These are phyloP conservation scores for Exophiala mesophila DNA, from an alignment of 2,329 filamentous ascomycete genomes.

Conservation along the genomic window DNA sequence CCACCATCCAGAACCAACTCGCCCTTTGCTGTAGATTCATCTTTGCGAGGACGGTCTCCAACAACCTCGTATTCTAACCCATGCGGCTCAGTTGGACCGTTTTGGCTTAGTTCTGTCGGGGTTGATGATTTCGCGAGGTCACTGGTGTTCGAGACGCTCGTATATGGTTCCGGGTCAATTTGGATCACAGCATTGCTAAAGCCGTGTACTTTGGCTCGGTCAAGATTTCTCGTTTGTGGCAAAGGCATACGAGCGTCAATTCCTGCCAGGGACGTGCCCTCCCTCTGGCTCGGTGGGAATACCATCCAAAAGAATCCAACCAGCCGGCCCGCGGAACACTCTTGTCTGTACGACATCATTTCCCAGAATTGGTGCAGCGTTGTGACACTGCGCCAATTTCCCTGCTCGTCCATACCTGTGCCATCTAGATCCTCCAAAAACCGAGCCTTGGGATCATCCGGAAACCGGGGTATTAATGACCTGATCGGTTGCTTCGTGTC, in stretches of 20 bases:
- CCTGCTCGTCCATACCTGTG: slow-evolving; percentile 60
- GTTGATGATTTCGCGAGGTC: not conserved
- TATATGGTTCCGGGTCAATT: not conserved
- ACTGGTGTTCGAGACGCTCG: not conserved
- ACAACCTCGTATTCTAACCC: not conserved
- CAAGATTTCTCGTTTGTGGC: slow-evolving; percentile 5
- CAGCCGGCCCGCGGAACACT: slow-evolving; percentile 85
- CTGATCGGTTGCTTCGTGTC: slow-evolving; percentile 68
- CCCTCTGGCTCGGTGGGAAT: slow-evolving; percentile 55
- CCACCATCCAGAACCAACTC: slow-evolving; percentile 13
- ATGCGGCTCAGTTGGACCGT: not conserved
- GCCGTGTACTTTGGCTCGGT: not conserved
- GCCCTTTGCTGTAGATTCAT: slow-evolving; percentile 1
- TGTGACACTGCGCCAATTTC: slow-evolving; percentile 77
- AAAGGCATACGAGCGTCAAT: slow-evolving; percentile 1
- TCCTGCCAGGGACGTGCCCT: slow-evolving; percentile 1
- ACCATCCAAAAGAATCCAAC: slow-evolving; percentile 96
- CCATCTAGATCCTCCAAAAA: slow-evolving; percentile 87
- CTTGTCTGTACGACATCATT: slow-evolving; percentile 93
- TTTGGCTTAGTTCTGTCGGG: not conserved
- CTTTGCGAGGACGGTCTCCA: not conserved
- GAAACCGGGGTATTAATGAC: slow-evolving; percentile 83
- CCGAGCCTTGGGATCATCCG: slow-evolving; percentile 90
- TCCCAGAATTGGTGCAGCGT: slow-evolving; percentile 96
- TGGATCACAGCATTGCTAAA: not conserved